Conservation (phyloP, 768 basidiomycete species). For the Kwoniella dejecticola region DNA sequence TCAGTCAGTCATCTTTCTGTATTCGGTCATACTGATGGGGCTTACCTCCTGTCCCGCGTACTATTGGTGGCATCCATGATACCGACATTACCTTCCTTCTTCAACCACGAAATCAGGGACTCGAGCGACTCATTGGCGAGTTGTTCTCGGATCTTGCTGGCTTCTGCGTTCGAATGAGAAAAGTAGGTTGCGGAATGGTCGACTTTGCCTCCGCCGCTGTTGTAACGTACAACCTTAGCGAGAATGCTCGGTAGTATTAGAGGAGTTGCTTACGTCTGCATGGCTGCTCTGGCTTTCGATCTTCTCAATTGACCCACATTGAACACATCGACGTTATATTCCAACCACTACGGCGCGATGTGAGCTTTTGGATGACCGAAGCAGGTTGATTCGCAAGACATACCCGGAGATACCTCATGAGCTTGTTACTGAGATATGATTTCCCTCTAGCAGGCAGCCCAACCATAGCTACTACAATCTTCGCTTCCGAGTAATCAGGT, state of each 20-base stretch:
- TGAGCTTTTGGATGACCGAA: background rate
- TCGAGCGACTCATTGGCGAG: conserved; percentile 90
- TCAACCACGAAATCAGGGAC: conserved; percentile 92
- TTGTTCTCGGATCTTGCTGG: conserved; percentile 72
- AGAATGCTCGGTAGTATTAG: background rate
- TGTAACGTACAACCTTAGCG: background rate
- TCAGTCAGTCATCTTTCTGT: background rate
- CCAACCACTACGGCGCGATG: conserved; percentile 76
- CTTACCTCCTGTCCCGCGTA: conserved; percentile 70
- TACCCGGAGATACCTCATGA: conserved; percentile 92
- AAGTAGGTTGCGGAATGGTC: conserved; percentile 91
- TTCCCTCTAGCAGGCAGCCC: conserved; percentile 97
- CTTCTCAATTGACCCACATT: conserved; percentile 94
- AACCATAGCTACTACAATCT: conserved; percentile 98
- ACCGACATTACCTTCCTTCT: conserved; percentile 86
- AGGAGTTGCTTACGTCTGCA: conserved; percentile 27
- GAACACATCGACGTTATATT: conserved; percentile 97
- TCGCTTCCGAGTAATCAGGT: conserved; percentile 97
- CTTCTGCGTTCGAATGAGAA: conserved; percentile 78
- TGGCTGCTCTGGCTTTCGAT: conserved; percentile 64
- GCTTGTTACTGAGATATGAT: conserved; percentile 96
- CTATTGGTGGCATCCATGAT: conserved; percentile 99
- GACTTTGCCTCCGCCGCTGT: conserved; percentile 77
- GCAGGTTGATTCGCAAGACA: conserved; percentile 28
- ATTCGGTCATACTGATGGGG: background rate